Evolutionary conservation across 495 filamentous ascomycete species (phyloP).

Genomic region (Achaetomiella virescens): DNA sequence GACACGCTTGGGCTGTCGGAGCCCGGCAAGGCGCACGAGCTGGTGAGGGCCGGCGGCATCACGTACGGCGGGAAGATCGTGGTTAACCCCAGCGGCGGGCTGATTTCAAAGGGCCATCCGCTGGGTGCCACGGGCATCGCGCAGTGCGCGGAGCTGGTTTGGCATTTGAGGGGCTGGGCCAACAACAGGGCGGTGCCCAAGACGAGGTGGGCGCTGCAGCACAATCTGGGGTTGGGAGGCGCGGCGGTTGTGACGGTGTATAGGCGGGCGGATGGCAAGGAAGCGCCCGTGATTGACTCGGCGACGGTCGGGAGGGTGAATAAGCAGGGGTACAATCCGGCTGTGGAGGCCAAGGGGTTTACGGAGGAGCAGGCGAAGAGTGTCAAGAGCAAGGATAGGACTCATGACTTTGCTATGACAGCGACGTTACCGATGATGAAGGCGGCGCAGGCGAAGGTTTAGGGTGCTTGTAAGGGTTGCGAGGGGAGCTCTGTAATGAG

Average conservation of each 20-base stretch:
- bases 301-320: slow-evolving; percentile 55
- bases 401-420: slow-evolving; percentile 66
- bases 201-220: slow-evolving; percentile 72
- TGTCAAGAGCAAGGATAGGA: slow-evolving; percentile 63
- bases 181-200: slow-evolving; percentile 72
- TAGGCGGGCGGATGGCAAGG: slow-evolving; percentile 72
- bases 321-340: slow-evolving; percentile 85
- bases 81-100: slow-evolving; percentile 87
- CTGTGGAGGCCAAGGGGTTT: slow-evolving; percentile 80
- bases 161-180: slow-evolving; percentile 95
- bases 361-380: slow-evolving; percentile 64
- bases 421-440: slow-evolving; percentile 65
- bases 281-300: slow-evolving; percentile 48
- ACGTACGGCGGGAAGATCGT: slow-evolving; percentile 85
- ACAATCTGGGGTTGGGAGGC: slow-evolving; percentile 90
- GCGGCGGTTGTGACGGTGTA: slow-evolving; percentile 90
- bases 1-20: slow-evolving; percentile 77
- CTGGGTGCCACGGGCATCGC: slow-evolving; percentile 89
- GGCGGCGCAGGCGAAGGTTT: slow-evolving; percentile 37
- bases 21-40: slow-evolving; percentile 82
- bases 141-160: slow-evolving; percentile 92
- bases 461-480: neutral
- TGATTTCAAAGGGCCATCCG: slow-evolving; percentile 95
- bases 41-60: slow-evolving; percentile 82
- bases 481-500: neutral